phyloP scores from a whole-genome alignment of 2,329 filamentous ascomycete genomes.

The Cercospora sp. region DNA sequence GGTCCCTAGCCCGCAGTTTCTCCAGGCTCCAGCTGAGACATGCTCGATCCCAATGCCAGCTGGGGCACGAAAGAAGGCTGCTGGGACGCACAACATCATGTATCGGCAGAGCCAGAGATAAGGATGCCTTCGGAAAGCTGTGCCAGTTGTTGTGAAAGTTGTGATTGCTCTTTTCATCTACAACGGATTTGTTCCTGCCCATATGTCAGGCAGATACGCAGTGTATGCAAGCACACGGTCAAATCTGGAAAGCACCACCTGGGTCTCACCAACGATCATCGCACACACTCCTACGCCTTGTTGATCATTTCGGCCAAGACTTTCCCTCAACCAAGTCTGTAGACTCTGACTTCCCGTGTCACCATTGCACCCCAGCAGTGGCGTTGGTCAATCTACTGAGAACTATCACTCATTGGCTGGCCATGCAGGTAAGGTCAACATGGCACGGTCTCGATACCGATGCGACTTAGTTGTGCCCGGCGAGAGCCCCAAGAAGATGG shows the following conservation, averaged over 20 bases:
- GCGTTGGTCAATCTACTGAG: not conserved
- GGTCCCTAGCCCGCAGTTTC: not conserved
- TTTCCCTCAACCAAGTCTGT: not conserved
- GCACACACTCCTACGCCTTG: not conserved
- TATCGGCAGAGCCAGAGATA: not conserved
- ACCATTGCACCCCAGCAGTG: not conserved
- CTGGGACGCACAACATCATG: not conserved
- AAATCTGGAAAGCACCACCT: too few species aligned
- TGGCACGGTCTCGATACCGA: not conserved
- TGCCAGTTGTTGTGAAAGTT: not conserved
- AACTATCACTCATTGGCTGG: not conserved
- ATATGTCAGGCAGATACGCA: too few species aligned
- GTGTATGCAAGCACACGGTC: too few species aligned
- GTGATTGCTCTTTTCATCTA: not conserved
- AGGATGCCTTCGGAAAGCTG: not conserved
- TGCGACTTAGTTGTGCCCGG: not conserved
- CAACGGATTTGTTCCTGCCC: not conserved
- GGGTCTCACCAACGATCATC: too few species aligned
- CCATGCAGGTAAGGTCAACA: not conserved
- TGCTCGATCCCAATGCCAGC: not conserved
- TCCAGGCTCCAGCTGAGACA: not conserved
- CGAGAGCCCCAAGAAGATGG: slow-evolving; percentile 54
- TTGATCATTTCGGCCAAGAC: not conserved
- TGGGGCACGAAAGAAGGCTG: not conserved
- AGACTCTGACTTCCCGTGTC: not conserved